These are phyloP conservation scores for Lentinus tigrinus DNA, from an alignment of 768 basidiomycete genomes.

Conservation along the genomic window DNA sequence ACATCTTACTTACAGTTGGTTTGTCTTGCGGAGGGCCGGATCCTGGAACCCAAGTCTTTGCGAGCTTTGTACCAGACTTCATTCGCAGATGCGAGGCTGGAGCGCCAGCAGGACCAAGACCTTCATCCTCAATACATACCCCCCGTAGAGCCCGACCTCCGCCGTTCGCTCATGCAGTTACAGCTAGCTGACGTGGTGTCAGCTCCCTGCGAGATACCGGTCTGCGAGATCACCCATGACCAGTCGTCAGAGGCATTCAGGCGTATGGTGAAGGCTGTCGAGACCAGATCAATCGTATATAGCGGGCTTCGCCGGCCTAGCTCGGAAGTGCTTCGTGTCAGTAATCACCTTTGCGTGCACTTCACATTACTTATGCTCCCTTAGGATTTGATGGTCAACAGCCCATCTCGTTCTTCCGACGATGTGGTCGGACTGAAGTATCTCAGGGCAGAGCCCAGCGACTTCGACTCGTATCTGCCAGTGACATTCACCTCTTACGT, in stretches of 20 bases:
- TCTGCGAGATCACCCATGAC: not conserved
- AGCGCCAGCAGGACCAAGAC: not conserved
- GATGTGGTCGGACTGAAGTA: constrained; percentile 19
- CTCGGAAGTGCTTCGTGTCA: constrained; percentile 5
- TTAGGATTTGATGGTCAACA: constrained; percentile 15
- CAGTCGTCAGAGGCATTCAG: not conserved
- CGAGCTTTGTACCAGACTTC: constrained; percentile 1
- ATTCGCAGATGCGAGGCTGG: not conserved
- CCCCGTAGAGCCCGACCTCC: constrained; percentile 3
- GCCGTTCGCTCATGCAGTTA: constrained; percentile 13
- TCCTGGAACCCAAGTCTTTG: not conserved
- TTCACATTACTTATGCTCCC: not conserved
- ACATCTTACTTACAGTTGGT: constrained; percentile 21
- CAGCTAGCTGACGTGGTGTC: constrained; percentile 2
- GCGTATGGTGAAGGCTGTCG: not conserved
- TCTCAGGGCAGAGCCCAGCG: constrained; percentile 3
- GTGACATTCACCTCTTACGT: constrained; percentile 15
- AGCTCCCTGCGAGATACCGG: not conserved
- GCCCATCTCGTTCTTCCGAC: constrained; percentile 6
- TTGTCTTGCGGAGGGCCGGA: constrained; percentile 15
- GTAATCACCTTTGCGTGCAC: not conserved
- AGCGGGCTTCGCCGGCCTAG: constrained; percentile 5
- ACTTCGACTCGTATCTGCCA: constrained; percentile 3
- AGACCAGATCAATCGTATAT: constrained; percentile 4
- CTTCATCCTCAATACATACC: not conserved